phyloP scores from a whole-genome alignment of 148 eudicot genomes.

The Rhododendron molle region DNA sequence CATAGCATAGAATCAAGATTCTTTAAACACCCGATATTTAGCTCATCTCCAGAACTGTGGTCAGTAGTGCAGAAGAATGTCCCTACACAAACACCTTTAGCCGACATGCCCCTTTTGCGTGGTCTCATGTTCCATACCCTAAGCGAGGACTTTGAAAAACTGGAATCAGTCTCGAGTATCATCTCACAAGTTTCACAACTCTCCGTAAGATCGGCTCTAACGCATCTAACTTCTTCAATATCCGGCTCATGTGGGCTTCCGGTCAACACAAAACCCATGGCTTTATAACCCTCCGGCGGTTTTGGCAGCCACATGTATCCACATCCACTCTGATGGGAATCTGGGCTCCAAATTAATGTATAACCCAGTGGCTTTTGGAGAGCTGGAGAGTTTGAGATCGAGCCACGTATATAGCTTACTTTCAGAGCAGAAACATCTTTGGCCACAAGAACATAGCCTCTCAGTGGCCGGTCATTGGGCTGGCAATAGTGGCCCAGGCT shows the following conservation, averaged over 20 bases:
- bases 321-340: conserved; percentile 27
- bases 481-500: conserved; percentile 84
- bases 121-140: conserved; percentile 75
- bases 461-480: conserved; percentile 42
- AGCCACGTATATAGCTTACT: not conserved
- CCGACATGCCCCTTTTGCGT: conserved; percentile 58
- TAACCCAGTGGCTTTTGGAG: conserved; percentile 58
- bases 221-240: conserved; percentile 65
- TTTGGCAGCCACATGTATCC: conserved; percentile 78
- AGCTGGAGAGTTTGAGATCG: conserved; percentile 36
- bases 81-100: conserved; percentile 70
- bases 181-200: conserved; percentile 54
- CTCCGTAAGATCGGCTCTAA: conserved; percentile 71
- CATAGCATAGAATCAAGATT: conserved; percentile 44
- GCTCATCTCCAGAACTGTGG: conserved; percentile 30
- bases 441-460: conserved; percentile 78
- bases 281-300: conserved; percentile 63
- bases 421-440: conserved; percentile 27
- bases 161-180: conserved; percentile 38
- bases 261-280: conserved; percentile 73
- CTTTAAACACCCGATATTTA: conserved; percentile 57
- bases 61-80: conserved; percentile 67
- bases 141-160: conserved; percentile 21
- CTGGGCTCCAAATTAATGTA: conserved; percentile 59
- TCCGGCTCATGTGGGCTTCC: conserved; percentile 55